phyloP scores from a whole-genome alignment of 306 rosid genomes.

The Sophora flavescens region DNA sequence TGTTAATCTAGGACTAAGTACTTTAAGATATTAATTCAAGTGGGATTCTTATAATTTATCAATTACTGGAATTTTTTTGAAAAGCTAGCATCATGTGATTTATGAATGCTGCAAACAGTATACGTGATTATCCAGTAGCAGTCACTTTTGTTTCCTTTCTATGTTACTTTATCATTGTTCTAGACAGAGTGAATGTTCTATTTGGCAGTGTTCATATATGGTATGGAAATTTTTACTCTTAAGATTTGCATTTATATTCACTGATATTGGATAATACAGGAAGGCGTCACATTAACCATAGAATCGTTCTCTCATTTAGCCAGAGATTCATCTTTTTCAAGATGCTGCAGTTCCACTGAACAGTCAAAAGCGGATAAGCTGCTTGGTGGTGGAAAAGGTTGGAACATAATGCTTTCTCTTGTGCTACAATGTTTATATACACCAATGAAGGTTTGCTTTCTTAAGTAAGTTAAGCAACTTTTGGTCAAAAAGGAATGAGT shows the following conservation, averaged over 20 bases:
- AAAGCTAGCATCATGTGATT: constrained; percentile 14
- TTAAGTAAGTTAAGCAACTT: constrained; percentile 22
- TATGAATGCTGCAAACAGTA: constrained; percentile 34
- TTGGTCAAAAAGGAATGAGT: constrained; percentile 25
- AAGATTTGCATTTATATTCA: constrained; percentile 38
- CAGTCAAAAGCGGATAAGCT: constrained; percentile 78
- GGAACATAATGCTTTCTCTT: constrained; percentile 40
- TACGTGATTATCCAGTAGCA: neutral
- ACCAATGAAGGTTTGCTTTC: constrained; percentile 28
- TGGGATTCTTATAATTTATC: constrained; percentile 16
- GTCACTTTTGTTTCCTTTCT: constrained; percentile 33
- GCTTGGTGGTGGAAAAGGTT: constrained; percentile 91
- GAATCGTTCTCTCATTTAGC: constrained; percentile 75
- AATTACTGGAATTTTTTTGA: neutral
- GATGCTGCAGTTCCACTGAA: constrained; percentile 50
- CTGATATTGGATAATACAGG: constrained; percentile 62
- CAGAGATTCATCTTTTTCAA: constrained; percentile 57
- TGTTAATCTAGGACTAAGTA: constrained; percentile 33
- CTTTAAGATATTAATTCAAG: constrained; percentile 25
- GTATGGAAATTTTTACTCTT: constrained; percentile 36
- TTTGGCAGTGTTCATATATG: constrained; percentile 26
- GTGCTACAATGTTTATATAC: constrained; percentile 22
- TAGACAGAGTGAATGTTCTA: constrained; percentile 24
- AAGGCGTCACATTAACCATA: constrained; percentile 71
- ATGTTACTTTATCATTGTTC: constrained; percentile 26